Conservation (phyloP, 495 filamentous ascomycete species). For the Amorphotheca resinae region DNA sequence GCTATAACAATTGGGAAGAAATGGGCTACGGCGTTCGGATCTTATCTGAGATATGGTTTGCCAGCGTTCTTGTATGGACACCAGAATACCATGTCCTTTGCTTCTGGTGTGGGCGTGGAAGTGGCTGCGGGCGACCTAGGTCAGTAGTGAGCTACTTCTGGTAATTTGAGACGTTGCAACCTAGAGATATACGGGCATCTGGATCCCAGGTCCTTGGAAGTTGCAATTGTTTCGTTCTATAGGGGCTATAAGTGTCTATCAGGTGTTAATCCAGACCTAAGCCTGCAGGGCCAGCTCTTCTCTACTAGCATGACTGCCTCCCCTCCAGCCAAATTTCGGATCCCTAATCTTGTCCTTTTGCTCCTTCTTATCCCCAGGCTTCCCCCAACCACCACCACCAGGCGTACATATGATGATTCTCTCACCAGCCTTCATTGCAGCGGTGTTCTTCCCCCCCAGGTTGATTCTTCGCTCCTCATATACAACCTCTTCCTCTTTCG, state of each 20-base stretch:
- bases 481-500: constrained; percentile 26
- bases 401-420: constrained; percentile 67
- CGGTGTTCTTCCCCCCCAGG: constrained; percentile 88
- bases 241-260: too few species aligned
- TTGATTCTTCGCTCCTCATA: constrained; percentile 62
- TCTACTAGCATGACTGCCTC: constrained; percentile 44
- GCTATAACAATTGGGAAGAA: too few species aligned
- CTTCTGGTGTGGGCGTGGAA: too few species aligned
- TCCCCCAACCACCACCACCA: constrained; percentile 65
- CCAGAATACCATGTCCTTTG: too few species aligned
- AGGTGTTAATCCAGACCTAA: too few species aligned
- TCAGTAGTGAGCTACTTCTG: too few species aligned
- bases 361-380: constrained; percentile 39
- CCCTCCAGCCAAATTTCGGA: constrained; percentile 46
- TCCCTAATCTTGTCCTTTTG: constrained; percentile 28
- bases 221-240: too few species aligned
- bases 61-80: too few species aligned
- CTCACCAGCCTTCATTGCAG: constrained; percentile 73
- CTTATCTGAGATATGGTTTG: not conserved
- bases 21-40: not conserved
- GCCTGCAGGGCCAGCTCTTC: constrained; percentile 39
- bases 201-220: too few species aligned
- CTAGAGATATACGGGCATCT: too few species aligned
- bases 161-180: too few species aligned
- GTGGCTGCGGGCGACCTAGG: too few species aligned